Evolutionary conservation across 2,329 filamentous ascomycete species (phyloP).

Genomic region (Penicillium oxalicum): DNA sequence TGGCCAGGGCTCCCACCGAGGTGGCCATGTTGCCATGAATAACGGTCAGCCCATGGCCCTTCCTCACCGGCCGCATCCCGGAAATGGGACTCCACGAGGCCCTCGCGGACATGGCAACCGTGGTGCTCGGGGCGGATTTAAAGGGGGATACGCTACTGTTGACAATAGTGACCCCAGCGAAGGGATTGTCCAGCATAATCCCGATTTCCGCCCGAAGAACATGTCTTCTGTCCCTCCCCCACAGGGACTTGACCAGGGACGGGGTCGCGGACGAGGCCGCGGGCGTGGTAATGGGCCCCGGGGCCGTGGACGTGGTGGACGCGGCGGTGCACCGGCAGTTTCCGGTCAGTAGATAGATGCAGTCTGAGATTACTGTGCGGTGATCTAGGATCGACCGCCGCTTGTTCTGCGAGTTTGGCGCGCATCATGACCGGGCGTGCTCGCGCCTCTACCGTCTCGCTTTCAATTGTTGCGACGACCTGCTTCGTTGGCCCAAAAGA

Average conservation of each 20-base stretch:
- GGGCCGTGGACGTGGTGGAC: slow-evolving; percentile 28
- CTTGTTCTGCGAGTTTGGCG: too few relatives aligned
- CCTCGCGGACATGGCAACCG: slow-evolving; percentile 27
- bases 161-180: slow-evolving; percentile 48
- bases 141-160: slow-evolving; percentile 35
- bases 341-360: slow-evolving; percentile 5
- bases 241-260: slow-evolving; percentile 33
- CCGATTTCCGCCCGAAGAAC: slow-evolving; percentile 50
- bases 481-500: too few relatives aligned
- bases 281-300: slow-evolving; percentile 31
- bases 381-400: too few relatives aligned
- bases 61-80: slow-evolving; percentile 29
- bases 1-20: slow-evolving; percentile 39
- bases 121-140: slow-evolving; percentile 27
- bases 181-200: slow-evolving; percentile 52
- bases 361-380: neutral
- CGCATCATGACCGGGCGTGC: too few relatives aligned
- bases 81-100: slow-evolving; percentile 19
- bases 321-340: slow-evolving; percentile 19
- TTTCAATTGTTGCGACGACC: too few relatives aligned
- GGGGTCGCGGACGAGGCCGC: slow-evolving; percentile 33
- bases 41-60: slow-evolving; percentile 22
- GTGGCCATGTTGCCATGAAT: slow-evolving; percentile 29
- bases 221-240: slow-evolving; percentile 49
- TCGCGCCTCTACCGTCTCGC: too few relatives aligned